A percentile compares a stretch with the other conserved stretches of the same genome.
Conservation (phyloP, 331 rosid genomes). For the Saraca asoca region DNA sequence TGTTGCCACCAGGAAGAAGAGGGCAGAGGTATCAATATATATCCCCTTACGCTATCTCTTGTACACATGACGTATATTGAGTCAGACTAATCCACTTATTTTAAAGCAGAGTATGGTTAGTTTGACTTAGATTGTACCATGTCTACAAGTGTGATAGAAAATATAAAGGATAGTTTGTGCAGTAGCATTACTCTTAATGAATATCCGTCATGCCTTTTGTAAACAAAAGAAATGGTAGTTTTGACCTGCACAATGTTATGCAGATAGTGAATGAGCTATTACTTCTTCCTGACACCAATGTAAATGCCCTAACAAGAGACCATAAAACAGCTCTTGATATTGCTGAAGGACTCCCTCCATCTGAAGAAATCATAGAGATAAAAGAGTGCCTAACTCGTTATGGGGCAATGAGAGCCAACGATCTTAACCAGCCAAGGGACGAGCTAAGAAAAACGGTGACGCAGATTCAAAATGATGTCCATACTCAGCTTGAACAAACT, state of each 20-base stretch:
- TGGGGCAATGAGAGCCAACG: slow-evolving; percentile 48
- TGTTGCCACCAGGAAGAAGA: slow-evolving; percentile 56
- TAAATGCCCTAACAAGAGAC: slow-evolving; percentile 58
- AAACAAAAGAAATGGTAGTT: neutral
- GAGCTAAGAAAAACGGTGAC: slow-evolving; percentile 55
- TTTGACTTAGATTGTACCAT: no score
- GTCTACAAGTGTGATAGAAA: no score
- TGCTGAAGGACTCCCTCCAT: slow-evolving; percentile 50
- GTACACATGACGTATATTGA: no score
- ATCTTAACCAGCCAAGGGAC: slow-evolving; percentile 56
- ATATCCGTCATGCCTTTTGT: neutral
- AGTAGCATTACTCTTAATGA: no score
- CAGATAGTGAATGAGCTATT: slow-evolving; percentile 60
- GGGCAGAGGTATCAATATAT: neutral
- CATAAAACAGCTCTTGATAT: slow-evolving; percentile 58
- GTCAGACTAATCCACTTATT: no score
- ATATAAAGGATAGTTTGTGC: no score
- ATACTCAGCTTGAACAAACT: slow-evolving; percentile 56
- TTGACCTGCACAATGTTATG: slow-evolving; percentile 10
- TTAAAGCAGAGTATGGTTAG: no score
- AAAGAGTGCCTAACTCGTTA: slow-evolving; percentile 41
- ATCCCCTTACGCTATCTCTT: no score
- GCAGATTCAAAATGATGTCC: slow-evolving; percentile 56
- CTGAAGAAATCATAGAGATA: slow-evolving; percentile 49
- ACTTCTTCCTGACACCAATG: slow-evolving; percentile 45